A percentile compares a stretch with the other conserved stretches of the same genome.
phyloP scores from a whole-genome alignment of 371 early-diverging fungal species.

The Apophysomyces variabilis region DNA sequence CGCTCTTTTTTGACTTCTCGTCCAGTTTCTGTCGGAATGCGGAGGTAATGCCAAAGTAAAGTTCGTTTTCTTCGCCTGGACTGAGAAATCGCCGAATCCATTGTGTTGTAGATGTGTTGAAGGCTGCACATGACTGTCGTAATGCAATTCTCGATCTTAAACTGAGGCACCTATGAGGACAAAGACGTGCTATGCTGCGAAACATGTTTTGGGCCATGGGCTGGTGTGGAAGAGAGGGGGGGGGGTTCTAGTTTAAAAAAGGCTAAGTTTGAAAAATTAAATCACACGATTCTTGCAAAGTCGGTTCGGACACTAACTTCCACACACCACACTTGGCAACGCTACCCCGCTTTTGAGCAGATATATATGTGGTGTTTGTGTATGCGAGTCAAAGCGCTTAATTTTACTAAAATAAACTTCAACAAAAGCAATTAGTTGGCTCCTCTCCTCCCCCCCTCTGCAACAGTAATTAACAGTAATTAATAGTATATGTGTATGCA shows the following conservation, averaged over 20 bases:
- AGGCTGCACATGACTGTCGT: background rate
- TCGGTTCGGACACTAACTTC: too few species aligned
- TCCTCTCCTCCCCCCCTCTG: too few species aligned
- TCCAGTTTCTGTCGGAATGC: constrained; percentile 45
- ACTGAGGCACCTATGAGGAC: background rate
- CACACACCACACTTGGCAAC: too few species aligned
- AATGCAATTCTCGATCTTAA: background rate
- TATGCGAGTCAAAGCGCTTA: too few species aligned
- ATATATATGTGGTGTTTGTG: too few species aligned
- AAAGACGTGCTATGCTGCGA: background rate
- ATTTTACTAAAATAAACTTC: too few species aligned
- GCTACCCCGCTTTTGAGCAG: too few species aligned
- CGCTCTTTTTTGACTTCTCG: constrained; percentile 32
- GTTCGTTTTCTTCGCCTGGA: constrained; percentile 47
- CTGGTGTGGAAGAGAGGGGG: background rate
- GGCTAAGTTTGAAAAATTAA: background rate
- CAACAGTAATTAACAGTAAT: too few species aligned
- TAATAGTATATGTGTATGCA: too few species aligned
- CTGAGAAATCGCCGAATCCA: constrained; percentile 48
- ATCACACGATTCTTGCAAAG: too few species aligned
- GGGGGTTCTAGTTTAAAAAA: background rate
- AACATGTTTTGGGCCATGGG: background rate
- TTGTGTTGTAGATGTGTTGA: constrained; percentile 1
- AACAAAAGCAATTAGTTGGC: too few species aligned
- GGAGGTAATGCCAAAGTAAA: constrained; percentile 44